phyloP scores from a whole-genome alignment of 108 stramenopile genomes.

The Nitzschia putrida region DNA sequence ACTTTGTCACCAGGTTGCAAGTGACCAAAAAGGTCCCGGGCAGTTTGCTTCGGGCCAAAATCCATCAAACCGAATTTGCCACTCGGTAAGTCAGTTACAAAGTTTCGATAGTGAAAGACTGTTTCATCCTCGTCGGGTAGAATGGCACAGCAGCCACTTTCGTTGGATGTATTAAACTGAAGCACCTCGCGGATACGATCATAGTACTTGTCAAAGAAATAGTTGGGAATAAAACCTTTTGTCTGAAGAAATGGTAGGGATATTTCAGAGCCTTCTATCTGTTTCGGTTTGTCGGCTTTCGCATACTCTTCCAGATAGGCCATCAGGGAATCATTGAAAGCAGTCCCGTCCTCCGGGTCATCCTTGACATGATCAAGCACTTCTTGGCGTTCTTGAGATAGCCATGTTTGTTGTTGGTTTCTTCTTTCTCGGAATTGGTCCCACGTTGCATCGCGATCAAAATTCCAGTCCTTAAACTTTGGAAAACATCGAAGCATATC shows the following conservation, averaged over 20 bases:
- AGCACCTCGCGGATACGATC: slow-evolving; percentile 28
- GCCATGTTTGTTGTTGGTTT: slow-evolving; percentile 1
- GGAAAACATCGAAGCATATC: slow-evolving; percentile 41
- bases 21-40: slow-evolving; percentile 32
- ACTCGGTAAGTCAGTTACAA: neutral
- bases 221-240: neutral
- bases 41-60: slow-evolving; percentile 38
- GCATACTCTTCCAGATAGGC: too few species aligned
- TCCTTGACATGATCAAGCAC: neutral
- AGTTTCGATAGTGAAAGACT: neutral
- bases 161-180: slow-evolving; percentile 20
- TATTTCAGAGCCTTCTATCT: neutral
- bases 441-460: slow-evolving; percentile 22
- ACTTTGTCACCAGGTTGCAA: slow-evolving; percentile 49
- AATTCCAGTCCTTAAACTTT: slow-evolving; percentile 21
- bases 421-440: slow-evolving; percentile 19
- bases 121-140: too few species aligned
- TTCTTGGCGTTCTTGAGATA: neutral
- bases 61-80: slow-evolving; percentile 36
- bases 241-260: slow-evolving; percentile 30
- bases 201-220: slow-evolving; percentile 32
- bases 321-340: neutral
- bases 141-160: slow-evolving; percentile 22
- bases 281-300: too few species aligned
- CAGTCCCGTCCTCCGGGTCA: neutral